A percentile compares a stretch with the other conserved stretches of the same genome.
Evolutionary conservation across 192 early-diverging fungal species (phyloP).

Genomic region (Mortierella antarctica): DNA sequence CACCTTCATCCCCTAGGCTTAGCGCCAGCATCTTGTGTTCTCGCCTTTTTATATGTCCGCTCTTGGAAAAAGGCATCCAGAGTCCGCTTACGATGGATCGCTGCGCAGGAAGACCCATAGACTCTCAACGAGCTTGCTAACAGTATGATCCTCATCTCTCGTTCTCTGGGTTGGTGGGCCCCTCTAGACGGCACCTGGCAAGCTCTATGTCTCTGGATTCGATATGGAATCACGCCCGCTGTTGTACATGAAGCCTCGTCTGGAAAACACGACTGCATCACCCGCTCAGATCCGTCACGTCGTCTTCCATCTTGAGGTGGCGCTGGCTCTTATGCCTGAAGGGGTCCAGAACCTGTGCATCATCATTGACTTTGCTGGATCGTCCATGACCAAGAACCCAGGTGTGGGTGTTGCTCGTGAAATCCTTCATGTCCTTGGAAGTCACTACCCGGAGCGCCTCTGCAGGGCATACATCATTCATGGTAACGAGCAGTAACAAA

Average conservation of each 20-base stretch:
- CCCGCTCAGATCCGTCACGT: conserved; percentile 83
- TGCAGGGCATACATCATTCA: conserved; percentile 76
- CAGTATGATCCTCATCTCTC: too few relatives aligned
- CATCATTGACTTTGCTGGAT: conserved; percentile 84
- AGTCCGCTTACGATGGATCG: too few relatives aligned
- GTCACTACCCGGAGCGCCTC: conserved; percentile 92
- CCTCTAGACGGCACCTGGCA: conserved; percentile 77
- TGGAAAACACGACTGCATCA: conserved; percentile 83
- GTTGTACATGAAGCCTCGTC: conserved; percentile 79
- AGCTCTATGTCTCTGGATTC: conserved; percentile 87
- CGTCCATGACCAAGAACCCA: conserved; percentile 73
- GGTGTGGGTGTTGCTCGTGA: conserved; percentile 79
- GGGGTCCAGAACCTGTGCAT: conserved; percentile 83
- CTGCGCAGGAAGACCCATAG: neutral
- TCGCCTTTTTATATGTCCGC: conserved; percentile 9
- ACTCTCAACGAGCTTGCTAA: too few relatives aligned
- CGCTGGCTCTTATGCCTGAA: conserved; percentile 78
- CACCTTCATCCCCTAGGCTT: too few relatives aligned
- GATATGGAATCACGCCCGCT: conserved; percentile 80
- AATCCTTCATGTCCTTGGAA: conserved; percentile 82
- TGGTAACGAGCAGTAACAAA: conserved; percentile 46
- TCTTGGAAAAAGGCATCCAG: neutral
- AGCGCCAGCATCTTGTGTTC: neutral
- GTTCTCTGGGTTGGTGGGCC: too few relatives aligned
- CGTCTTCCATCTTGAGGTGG: conserved; percentile 84